phyloP scores from a whole-genome alignment of 441 rosid species.

The Viola pubescens region DNA sequence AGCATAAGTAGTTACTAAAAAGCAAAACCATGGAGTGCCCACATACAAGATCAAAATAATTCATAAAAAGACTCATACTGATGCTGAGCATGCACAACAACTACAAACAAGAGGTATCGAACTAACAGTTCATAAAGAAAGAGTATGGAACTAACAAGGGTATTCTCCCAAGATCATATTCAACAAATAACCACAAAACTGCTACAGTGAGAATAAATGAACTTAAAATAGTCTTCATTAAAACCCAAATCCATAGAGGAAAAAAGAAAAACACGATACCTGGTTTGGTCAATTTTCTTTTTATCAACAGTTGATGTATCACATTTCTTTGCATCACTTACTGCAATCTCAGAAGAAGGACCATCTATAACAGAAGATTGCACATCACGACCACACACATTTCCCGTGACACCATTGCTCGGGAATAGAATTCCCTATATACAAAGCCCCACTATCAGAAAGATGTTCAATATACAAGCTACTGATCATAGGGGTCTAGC shows the following conservation, averaged over 20 bases:
- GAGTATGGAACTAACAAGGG: too few species aligned
- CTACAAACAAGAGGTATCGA: too few species aligned
- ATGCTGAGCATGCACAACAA: too few species aligned
- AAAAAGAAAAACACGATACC: constrained; percentile 24
- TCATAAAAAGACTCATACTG: too few species aligned
- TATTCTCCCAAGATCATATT: too few species aligned
- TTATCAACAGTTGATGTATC: constrained; percentile 20
- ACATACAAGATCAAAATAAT: too few species aligned
- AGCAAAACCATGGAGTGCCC: too few species aligned
- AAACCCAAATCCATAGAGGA: background rate
- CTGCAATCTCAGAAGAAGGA: constrained; percentile 22
- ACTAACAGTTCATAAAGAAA: too few species aligned
- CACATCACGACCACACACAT: constrained; percentile 28
- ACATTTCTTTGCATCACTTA: constrained; percentile 20
- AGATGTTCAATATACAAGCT: constrained; percentile 11
- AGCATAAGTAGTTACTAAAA: too few species aligned
- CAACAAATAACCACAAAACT: background rate
- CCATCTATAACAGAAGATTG: constrained; percentile 30
- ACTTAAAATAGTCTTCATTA: background rate
- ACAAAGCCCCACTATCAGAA: constrained; percentile 6
- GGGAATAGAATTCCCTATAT: constrained; percentile 53
- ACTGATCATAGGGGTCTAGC: constrained; percentile 5
- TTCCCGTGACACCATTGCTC: constrained; percentile 33
- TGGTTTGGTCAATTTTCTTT: constrained; percentile 27
- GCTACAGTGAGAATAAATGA: background rate